Base-by-base conservation (phyloP, 331 rosid species). In the Erythrophleum ivorense region DNA sequence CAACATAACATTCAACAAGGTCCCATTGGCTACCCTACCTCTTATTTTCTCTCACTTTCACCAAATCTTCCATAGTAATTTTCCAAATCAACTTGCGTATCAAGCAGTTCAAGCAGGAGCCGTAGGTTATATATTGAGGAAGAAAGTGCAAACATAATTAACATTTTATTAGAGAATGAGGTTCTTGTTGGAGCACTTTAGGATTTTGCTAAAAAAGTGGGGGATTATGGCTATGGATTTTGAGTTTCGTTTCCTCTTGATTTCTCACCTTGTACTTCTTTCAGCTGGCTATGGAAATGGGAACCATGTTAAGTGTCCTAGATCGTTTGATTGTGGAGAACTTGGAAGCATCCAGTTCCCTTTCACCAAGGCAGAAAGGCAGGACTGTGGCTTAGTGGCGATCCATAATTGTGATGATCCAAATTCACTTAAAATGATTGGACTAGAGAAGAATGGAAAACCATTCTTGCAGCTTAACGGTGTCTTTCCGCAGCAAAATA, bases 11-110 rank as follows among this genome's bases (percentile, higher is more conserved):
- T 60, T 29, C 40, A 36, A 60, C 18, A 12, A 29, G 31, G 36
- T 2, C 3, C 65, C 11, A 4, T 43, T 31, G 33, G 13, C 40
- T 77, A 31, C 49, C n/a, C 73, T 18, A 48, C 29, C 34, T 53
- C 46, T n/a, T 54, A n/a, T 81, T 62, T 63, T 63, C 49, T 33
- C 7, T 53, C 7, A 53, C 33, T 74, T 62, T 81, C 40, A 64
- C 49, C 52, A 38, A 46, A 72, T 71, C 54, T 60, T 19, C 55
- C 53, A 70, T 10, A 1, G 34, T 67, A 33, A 54, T 60, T 64
- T 63, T 53, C 80, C 16, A 48, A 64, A 18, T 53, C 66, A 31
- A 72, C 45, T 29, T 52, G 75, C 41, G 5, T 29, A 48, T 48
- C 64, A 59, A 71, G 38, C 40, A 46, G 36, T 57, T 70, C 36